Conservation (phyloP, 441 rosid species). For the Bocquillonia castaneifolia region DNA sequence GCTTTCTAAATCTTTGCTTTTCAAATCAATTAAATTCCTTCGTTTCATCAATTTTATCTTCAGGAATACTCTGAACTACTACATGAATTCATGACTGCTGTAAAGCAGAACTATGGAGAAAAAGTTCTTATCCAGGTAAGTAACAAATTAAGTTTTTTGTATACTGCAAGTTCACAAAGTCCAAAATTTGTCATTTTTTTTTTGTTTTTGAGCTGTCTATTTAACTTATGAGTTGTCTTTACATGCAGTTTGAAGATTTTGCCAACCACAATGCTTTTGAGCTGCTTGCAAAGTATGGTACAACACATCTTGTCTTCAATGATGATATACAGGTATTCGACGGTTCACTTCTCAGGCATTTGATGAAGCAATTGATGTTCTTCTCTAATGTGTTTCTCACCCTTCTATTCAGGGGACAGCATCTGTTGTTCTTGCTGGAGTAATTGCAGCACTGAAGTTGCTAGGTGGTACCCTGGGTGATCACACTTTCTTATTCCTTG, state of each 20-base stretch:
- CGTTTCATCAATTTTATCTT: neutral
- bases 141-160: no score
- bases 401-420: slow-evolving; percentile 68
- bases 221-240: neutral
- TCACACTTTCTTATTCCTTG: slow-evolving; percentile 79
- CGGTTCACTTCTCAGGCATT: slow-evolving; percentile 1
- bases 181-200: neutral
- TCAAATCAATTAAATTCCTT: neutral
- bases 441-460: slow-evolving; percentile 62
- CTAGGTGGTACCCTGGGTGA: slow-evolving; percentile 55
- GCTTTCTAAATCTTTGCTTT: neutral
- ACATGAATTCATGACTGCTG: slow-evolving; percentile 80
- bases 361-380: neutral
- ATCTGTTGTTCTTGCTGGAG: slow-evolving; percentile 76
- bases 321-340: slow-evolving; percentile 72
- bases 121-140: slow-evolving; percentile 73
- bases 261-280: slow-evolving; percentile 89
- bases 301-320: slow-evolving; percentile 77
- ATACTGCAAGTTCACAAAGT: neutral
- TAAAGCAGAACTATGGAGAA: slow-evolving; percentile 84
- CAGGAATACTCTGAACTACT: slow-evolving; percentile 74
- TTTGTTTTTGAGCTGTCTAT: neutral
- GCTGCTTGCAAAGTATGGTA: slow-evolving; percentile 62
- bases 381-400: slow-evolving; percentile 6
- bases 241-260: slow-evolving; percentile 84